Evolutionary conservation across 108 stramenopile genomes (phyloP).

Genomic region (Skeletonema potamos): DNA sequence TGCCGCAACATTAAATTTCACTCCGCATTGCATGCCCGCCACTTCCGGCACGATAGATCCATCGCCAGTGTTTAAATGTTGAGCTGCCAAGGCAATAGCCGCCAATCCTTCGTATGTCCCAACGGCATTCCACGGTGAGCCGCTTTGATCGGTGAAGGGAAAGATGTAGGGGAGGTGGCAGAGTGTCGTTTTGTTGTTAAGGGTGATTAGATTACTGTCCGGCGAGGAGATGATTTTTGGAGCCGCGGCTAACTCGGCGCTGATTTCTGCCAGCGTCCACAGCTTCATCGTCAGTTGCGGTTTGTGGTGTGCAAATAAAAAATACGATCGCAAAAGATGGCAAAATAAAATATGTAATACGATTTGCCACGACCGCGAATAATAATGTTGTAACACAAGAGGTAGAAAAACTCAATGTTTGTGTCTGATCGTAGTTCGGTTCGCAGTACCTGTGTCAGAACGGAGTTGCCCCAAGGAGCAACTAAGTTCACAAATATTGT

Average conservation of each 20-base stretch:
- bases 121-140: not conserved
- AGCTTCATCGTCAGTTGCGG: not conserved
- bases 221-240: not conserved
- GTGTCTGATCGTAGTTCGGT: too few relatives aligned
- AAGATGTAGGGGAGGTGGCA: conserved; percentile 21
- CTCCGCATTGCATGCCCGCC: conserved; percentile 1
- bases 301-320: too few relatives aligned
- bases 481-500: too few relatives aligned
- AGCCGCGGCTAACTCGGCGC: not conserved
- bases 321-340: too few relatives aligned
- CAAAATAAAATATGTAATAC: too few relatives aligned
- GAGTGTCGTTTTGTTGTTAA: not conserved
- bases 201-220: not conserved
- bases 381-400: too few relatives aligned
- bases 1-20: conserved; percentile 6
- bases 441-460: too few relatives aligned
- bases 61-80: conserved; percentile 30
- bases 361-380: too few relatives aligned
- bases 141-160: not conserved
- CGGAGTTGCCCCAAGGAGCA: too few relatives aligned
- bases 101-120: conserved; percentile 19
- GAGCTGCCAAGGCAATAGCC: conserved; percentile 9
- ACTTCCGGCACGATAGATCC: conserved; percentile 25
- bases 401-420: too few relatives aligned
- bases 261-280: not conserved